Evolutionary conservation across 495 filamentous ascomycete genomes (phyloP).

Genomic region (Echria macrotheca): DNA sequence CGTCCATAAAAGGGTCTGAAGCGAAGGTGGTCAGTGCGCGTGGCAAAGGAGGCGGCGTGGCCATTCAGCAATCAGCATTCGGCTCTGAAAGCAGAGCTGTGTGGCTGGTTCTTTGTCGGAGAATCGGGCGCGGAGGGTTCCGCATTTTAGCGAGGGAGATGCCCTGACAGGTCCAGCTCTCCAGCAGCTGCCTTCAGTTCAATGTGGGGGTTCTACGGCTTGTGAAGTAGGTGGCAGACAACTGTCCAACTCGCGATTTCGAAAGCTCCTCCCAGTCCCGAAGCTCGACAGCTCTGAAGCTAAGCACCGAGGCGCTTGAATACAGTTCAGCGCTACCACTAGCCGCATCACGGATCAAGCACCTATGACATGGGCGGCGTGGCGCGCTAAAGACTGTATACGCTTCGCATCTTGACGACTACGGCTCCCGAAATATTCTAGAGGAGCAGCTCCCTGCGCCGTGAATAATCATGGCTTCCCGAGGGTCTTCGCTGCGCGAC

Average conservation of each 20-base stretch:
- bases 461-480: slow-evolving; percentile 37
- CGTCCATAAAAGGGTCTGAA: slow-evolving; percentile 21
- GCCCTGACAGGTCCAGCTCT: too few relatives aligned
- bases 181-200: neutral
- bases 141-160: neutral
- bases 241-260: neutral
- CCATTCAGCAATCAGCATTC: neutral
- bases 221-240: neutral
- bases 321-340: too few relatives aligned
- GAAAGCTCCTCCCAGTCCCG: neutral
- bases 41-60: slow-evolving; percentile 6
- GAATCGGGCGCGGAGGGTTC: slow-evolving; percentile 2
- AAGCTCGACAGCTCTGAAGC: too few relatives aligned
- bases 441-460: too few relatives aligned
- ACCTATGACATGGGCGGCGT: neutral
- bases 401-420: too few relatives aligned
- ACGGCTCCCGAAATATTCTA: too few relatives aligned
- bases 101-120: slow-evolving; percentile 6
- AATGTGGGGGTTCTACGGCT: neutral
- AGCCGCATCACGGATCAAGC: too few relatives aligned
- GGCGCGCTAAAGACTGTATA: neutral
- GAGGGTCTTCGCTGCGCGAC: slow-evolving; percentile 77
- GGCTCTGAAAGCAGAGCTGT: too few relatives aligned
- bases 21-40: slow-evolving; percentile 14
- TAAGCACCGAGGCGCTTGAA: too few relatives aligned